phyloP scores from a whole-genome alignment of 352 stramenopile species.

The Pythium inflatum region DNA sequence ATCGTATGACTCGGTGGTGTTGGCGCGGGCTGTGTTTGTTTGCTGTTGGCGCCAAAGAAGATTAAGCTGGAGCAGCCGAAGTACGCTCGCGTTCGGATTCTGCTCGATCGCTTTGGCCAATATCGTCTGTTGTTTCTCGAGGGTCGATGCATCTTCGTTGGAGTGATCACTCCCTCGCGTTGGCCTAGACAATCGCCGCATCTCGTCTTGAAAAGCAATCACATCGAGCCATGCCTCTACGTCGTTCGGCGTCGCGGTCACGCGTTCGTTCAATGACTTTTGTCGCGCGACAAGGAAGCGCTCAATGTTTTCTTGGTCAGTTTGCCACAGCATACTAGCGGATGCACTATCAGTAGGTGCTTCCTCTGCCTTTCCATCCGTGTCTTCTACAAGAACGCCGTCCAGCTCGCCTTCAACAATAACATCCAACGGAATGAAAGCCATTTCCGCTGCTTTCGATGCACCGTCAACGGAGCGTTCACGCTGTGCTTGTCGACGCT shows the following conservation, averaged over 20 bases:
- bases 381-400: neutral
- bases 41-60: constrained; percentile 40
- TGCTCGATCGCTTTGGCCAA: constrained; percentile 50
- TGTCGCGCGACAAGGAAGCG: constrained; percentile 59
- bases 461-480: neutral
- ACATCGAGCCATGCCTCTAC: constrained; percentile 68
- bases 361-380: neutral
- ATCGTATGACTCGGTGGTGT: constrained; percentile 37
- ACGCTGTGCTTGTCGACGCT: constrained; percentile 46
- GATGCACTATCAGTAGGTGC: neutral
- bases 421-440: constrained; percentile 66
- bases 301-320: constrained; percentile 69
- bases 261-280: constrained; percentile 43
- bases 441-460: constrained; percentile 38
- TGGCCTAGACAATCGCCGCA: constrained; percentile 36
- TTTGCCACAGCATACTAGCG: constrained; percentile 41
- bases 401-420: constrained; percentile 44
- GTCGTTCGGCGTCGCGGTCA: constrained; percentile 37
- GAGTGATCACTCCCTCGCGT: constrained; percentile 3
- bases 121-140: constrained; percentile 73
- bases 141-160: constrained; percentile 34
- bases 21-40: constrained; percentile 2
- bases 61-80: constrained; percentile 61
- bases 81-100: constrained; percentile 52
- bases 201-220: constrained; percentile 77